phyloP scores from a whole-genome alignment of 768 basidiomycete genomes.

The Termitomyces sp. region DNA sequence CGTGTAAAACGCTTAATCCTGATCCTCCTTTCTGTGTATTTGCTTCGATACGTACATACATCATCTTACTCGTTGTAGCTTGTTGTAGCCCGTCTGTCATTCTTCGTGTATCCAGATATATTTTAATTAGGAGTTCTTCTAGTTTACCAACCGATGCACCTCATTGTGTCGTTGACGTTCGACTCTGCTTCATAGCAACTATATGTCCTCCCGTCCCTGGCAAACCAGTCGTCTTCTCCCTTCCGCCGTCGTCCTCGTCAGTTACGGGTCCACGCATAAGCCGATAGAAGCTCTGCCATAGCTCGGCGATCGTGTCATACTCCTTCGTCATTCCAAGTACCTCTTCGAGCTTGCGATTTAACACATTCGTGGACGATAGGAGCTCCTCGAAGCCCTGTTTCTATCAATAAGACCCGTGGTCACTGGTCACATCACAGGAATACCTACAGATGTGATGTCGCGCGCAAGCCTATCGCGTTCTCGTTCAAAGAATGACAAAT shows the following conservation, averaged over 20 bases:
- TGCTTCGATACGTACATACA: constrained; percentile 15
- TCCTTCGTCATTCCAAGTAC: constrained; percentile 89
- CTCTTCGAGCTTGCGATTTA: constrained; percentile 91
- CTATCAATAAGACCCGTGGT: neutral
- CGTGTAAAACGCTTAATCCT: constrained; percentile 29
- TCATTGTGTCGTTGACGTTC: constrained; percentile 1
- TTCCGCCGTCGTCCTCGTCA: constrained; percentile 24
- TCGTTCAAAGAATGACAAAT: constrained; percentile 65
- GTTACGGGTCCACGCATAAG: constrained; percentile 58
- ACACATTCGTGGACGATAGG: constrained; percentile 73
- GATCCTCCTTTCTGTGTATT: constrained; percentile 17
- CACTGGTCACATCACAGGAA: neutral
- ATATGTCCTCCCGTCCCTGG: constrained; percentile 74
- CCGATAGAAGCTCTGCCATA: constrained; percentile 80
- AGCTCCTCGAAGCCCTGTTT: constrained; percentile 82
- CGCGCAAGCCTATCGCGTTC: constrained; percentile 70
- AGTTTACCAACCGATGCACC: constrained; percentile 8
- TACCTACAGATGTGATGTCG: constrained; percentile 67
- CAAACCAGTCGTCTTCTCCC: constrained; percentile 33
- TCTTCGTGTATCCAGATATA: constrained; percentile 33
- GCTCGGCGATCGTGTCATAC: constrained; percentile 79
- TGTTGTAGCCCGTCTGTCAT: constrained; percentile 1
- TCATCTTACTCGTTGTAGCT: constrained; percentile 16
- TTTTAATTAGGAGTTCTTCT: constrained; percentile 17
- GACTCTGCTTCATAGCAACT: constrained; percentile 28